Conservation (phyloP, 768 basidiomycete genomes). For the Rhodotorula kratochvilovae region DNA sequence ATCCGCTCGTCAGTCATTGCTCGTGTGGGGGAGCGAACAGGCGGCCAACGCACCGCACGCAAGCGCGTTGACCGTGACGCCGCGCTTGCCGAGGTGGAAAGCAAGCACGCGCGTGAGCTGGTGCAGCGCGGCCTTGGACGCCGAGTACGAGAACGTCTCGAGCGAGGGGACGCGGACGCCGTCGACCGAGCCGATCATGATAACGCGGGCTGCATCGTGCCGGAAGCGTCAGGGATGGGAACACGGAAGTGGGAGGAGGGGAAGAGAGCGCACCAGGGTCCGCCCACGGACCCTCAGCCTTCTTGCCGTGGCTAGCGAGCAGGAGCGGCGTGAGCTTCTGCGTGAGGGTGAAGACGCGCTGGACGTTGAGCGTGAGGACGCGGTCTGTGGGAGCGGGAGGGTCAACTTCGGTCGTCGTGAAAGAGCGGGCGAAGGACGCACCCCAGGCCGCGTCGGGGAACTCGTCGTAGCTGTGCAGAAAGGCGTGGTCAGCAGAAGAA, state of each 20-base stretch:
- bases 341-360: constrained; percentile 62
- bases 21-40: background rate
- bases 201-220: constrained; percentile 55
- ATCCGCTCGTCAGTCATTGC: background rate
- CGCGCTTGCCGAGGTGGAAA: constrained; percentile 56
- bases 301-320: constrained; percentile 51
- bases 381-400: constrained; percentile 45
- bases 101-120: constrained; percentile 61
- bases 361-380: constrained; percentile 60
- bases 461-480: constrained; percentile 12
- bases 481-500: background rate
- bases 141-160: constrained; percentile 64
- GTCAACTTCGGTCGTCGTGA: too few relatives aligned
- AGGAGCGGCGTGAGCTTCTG: constrained; percentile 59
- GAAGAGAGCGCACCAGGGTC: constrained; percentile 52
- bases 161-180: constrained; percentile 52
- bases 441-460: constrained; percentile 33
- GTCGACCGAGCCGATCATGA: constrained; percentile 53
- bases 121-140: constrained; percentile 62
- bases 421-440: background rate
- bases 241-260: background rate
- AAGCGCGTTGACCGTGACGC: constrained; percentile 62
- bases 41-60: constrained; percentile 51
- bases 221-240: background rate
- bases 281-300: constrained; percentile 55